Conservation (phyloP, 2,329 filamentous ascomycete species). For the Ilyonectria mors-panacis region DNA sequence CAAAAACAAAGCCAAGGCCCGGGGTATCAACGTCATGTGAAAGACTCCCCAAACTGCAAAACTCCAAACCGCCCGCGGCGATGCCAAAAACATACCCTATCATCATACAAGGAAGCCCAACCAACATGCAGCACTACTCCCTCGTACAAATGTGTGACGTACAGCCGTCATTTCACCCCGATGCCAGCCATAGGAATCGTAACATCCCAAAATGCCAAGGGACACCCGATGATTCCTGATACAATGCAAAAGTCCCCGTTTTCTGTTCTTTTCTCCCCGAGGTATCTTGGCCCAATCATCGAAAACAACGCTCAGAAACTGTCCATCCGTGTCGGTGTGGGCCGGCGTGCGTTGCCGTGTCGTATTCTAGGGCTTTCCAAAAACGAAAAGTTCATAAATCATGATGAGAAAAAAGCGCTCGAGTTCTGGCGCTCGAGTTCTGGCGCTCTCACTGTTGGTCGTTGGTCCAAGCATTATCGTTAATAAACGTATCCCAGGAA, state of each 20-base stretch:
- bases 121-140: not conserved
- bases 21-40: conserved; percentile 20
- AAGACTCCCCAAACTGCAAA: conserved; percentile 21
- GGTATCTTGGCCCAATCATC: not conserved
- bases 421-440: not conserved
- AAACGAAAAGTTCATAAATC: conserved; percentile 36
- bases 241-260: conserved; percentile 7
- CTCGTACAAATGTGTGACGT: conserved; percentile 17
- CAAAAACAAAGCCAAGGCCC: conserved; percentile 6
- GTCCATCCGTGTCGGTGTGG: not conserved
- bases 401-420: conserved; percentile 3
- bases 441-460: conserved; percentile 33
- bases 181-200: no score
- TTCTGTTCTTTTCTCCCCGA: not conserved
- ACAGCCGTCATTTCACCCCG: not conserved
- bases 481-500: conserved; percentile 51
- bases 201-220: conserved; percentile 1
- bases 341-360: not conserved
- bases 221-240: not conserved
- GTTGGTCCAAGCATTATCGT: conserved; percentile 47
- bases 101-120: not conserved
- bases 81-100: conserved; percentile 1
- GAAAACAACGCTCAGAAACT: not conserved
- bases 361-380: not conserved
- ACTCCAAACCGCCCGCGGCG: conserved; percentile 7